Evolutionary conservation across 768 basidiomycete genomes (phyloP).

Genomic region (Hebeloma cylindrosporum): DNA sequence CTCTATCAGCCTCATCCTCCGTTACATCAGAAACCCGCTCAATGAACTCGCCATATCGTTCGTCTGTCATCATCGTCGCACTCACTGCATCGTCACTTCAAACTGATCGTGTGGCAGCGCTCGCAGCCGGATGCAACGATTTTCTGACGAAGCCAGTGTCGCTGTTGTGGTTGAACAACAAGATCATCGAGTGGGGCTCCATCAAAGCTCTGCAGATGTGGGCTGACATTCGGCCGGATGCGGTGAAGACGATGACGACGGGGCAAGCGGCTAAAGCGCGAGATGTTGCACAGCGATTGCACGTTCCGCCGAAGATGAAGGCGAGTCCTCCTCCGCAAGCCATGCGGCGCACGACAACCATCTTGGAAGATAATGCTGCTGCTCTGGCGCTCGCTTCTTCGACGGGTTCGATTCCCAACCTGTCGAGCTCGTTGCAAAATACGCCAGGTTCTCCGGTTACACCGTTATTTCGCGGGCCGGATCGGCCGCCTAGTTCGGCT

Average conservation of each 20-base stretch:
- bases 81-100: conserved; percentile 95
- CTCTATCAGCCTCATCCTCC: conserved; percentile 22
- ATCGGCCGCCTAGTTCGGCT: conserved; percentile 3
- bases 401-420: conserved; percentile 15
- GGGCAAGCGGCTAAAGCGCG: conserved; percentile 43
- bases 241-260: conserved; percentile 36
- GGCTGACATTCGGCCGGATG: conserved; percentile 75
- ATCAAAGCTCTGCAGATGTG: conserved; percentile 94
- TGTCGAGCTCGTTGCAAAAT: too few species aligned
- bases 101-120: conserved; percentile 93
- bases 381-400: conserved; percentile 22
- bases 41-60: conserved; percentile 70
- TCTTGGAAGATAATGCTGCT: conserved; percentile 27
- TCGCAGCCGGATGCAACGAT: conserved; percentile 98
- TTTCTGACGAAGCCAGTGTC: conserved; percentile 98
- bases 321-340: conserved; percentile 30
- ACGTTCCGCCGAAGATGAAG: conserved; percentile 36
- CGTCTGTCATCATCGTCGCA: conserved; percentile 98
- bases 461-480: conserved; percentile 10
- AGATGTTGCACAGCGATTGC: conserved; percentile 46
- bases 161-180: conserved; percentile 92
- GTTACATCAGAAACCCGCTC: conserved; percentile 41
- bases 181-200: conserved; percentile 99
- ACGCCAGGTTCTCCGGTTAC: conserved; percentile 13
- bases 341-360: conserved; percentile 17